Base-by-base conservation (phyloP, 495 filamentous ascomycete genomes). In the Polyplosphaeria fusca region DNA sequence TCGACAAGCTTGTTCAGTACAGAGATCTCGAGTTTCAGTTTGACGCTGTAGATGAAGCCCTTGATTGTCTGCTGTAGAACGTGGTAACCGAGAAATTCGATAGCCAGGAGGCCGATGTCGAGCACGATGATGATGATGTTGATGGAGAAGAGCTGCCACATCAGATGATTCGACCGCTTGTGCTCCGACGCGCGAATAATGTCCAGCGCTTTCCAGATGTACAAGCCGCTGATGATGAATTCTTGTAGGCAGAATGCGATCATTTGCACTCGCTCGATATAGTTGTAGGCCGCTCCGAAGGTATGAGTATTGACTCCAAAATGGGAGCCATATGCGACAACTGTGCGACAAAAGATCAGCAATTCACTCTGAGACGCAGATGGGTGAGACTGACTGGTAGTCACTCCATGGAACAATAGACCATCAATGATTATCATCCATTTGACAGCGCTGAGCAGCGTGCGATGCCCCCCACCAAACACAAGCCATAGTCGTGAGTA, bases 391-490 rank as follows among this genome's bases (percentile, higher is more conserved):
- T 5, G 30, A 60, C 56, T 32, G 28, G 52, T 32, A 19, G 51
- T 64, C 12, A 43, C 37, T 11, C 28, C 39, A 27, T 67, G 64
- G 20, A 64, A 63, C 24, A 55, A 4, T 5, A 67, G 1, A 30
- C n/a, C 62, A 27, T 67, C 42, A 19, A 51, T 48, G 25, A 67
- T 62, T 41, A 67, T 65, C 57, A 67, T 62, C 52, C 53, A 58
- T 20, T 61, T 55, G 11, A 67, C 50, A 1, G 14, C 50, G 12
- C 42, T 16, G 14, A 65, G 42, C 12, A 58, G 39, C 30, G 24
- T 47, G 19, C 27, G 35, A 20, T 50, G 55, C 19, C 47, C 38
- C 0, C 38, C 19, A 1, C 43, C 26, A 35, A 59, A 59, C 11
- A 66, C 43, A 1, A 66, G 60, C 55, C 61, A 51, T 25, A 68